These are phyloP conservation scores for Poa annua DNA, from an alignment of 176 grass and related monocot genomes.

Conservation along the genomic window DNA sequence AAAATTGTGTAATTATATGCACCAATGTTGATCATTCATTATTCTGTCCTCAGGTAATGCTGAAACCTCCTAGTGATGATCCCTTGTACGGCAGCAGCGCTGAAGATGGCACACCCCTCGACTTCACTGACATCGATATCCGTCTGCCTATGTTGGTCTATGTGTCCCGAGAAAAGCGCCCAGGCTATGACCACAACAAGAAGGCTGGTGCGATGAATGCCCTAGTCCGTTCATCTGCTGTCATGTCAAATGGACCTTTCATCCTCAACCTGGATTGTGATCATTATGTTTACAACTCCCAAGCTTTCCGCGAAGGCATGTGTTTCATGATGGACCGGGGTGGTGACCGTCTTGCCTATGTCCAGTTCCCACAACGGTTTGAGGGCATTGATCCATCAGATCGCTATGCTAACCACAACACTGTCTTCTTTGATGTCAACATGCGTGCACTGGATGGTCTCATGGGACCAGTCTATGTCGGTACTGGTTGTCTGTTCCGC, in stretches of 20 bases:
- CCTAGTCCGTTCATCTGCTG: constrained; percentile 85
- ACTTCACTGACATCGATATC: constrained; percentile 86
- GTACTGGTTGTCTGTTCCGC: constrained; percentile 93
- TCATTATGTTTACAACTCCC: constrained; percentile 94
- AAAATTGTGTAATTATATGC: background rate
- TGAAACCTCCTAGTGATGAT: constrained; percentile 90
- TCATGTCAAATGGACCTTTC: constrained; percentile 99
- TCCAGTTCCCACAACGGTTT: constrained; percentile 96
- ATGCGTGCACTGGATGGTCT: constrained; percentile 91
- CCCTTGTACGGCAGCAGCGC: constrained; percentile 58
- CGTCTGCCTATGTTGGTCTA: constrained; percentile 95
- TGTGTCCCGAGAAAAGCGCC: constrained; percentile 92
- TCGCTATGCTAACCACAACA: constrained; percentile 98
- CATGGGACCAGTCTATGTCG: constrained; percentile 92
- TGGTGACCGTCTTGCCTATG: constrained; percentile 90
- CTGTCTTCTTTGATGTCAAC: constrained; percentile 96
- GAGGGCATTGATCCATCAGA: constrained; percentile 99
- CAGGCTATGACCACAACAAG: constrained; percentile 99
- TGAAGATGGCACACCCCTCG: constrained; percentile 73
- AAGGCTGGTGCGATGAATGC: constrained; percentile 99
- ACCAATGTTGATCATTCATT: background rate
- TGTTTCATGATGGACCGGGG: constrained; percentile 99
- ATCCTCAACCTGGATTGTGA: constrained; percentile 98
- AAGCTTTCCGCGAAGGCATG: constrained; percentile 95
- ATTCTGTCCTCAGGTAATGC: constrained; percentile 71